Conservation (phyloP, 805 yeast genomes). For the Sugiyamaella marilandica region DNA sequence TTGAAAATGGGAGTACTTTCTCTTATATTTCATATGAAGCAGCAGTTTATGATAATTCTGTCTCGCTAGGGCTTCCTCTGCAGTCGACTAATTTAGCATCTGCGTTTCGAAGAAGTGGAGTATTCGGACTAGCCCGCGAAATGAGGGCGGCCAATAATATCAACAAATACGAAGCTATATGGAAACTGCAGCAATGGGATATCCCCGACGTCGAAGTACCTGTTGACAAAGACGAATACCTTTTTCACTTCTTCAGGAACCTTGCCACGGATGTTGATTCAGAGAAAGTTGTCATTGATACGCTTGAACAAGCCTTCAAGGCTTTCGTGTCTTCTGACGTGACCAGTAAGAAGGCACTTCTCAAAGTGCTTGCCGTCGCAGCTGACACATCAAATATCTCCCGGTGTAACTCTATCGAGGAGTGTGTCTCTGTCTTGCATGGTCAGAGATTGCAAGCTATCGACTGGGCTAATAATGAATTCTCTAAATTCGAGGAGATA, state of each 20-base stretch:
- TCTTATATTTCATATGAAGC: conserved; percentile 50
- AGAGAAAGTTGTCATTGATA: background rate
- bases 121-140: conserved; percentile 48
- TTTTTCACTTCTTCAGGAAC: conserved; percentile 50
- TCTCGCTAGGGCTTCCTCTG: conserved; percentile 9
- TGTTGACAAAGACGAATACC: conserved; percentile 39
- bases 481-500: conserved; percentile 8
- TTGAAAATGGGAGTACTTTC: conserved; percentile 36
- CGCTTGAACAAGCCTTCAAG: background rate
- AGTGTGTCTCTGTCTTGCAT: background rate
- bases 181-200: conserved; percentile 80
- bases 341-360: background rate
- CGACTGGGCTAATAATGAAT: conserved; percentile 1
- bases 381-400: background rate
- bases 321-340: background rate
- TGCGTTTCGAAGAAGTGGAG: conserved; percentile 48
- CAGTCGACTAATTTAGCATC: background rate
- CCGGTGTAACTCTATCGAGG: background rate
- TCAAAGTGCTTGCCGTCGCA: conserved; percentile 10
- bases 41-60: conserved; percentile 47
- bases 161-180: conserved; percentile 53
- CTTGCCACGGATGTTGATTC: conserved; percentile 26
- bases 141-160: conserved; percentile 9
- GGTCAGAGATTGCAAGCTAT: background rate
- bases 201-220: conserved; percentile 41